Conservation (phyloP, 164 flowering plant genomes). For the Akebia trifoliata region DNA sequence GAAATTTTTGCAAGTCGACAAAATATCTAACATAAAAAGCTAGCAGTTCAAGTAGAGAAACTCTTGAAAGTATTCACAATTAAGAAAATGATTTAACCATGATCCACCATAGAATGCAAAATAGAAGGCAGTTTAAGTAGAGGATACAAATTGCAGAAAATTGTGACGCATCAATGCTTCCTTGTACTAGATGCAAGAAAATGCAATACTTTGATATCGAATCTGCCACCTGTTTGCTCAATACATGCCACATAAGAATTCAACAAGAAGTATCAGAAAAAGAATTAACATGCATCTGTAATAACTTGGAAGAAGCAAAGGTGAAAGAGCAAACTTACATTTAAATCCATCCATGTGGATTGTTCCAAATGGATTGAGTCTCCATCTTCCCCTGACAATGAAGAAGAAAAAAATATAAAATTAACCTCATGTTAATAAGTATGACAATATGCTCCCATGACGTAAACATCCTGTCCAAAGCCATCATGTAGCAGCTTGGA, state of each 20-base stretch:
- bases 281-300: neutral
- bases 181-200: conserved; percentile 56
- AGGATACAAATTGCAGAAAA: conserved; percentile 89
- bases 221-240: conserved; percentile 53
- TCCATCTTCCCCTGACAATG: conserved; percentile 47
- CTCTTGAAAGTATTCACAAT: neutral
- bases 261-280: neutral
- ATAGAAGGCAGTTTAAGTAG: neutral
- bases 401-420: neutral
- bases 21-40: neutral
- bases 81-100: neutral
- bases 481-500: no score
- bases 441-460: neutral
- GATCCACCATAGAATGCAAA: neutral
- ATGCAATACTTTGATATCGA: conserved; percentile 60
- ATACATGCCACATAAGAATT: neutral
- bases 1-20: no score
- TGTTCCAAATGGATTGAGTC: conserved; percentile 40
- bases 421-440: neutral
- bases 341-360: conserved; percentile 45
- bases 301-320: neutral
- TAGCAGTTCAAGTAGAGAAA: neutral
- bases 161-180: conserved; percentile 60
- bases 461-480: no score
- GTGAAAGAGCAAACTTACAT: conserved; percentile 28